phyloP scores from a whole-genome alignment of 495 filamentous ascomycete species.

The Aspergillus funiculosus region DNA sequence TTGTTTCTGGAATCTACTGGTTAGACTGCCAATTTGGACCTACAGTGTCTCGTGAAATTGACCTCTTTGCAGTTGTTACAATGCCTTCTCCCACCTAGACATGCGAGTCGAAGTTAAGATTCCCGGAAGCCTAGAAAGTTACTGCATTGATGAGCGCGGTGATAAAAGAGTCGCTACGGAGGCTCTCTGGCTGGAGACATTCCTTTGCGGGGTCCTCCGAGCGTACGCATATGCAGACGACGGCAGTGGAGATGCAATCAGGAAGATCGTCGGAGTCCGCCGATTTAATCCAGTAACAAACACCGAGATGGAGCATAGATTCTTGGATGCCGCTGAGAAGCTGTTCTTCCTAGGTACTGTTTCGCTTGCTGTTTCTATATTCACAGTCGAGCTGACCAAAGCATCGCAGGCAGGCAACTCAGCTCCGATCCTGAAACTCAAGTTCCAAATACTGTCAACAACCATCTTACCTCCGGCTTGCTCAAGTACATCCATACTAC shows the following conservation, averaged over 20 bases:
- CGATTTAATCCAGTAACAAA: slow-evolving; percentile 97
- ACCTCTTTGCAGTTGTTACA: slow-evolving; percentile 72
- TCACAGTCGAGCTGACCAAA: slow-evolving; percentile 20
- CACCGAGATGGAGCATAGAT: slow-evolving; percentile 94
- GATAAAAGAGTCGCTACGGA: slow-evolving; percentile 90
- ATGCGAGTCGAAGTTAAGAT: slow-evolving; percentile 98
- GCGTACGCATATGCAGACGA: slow-evolving; percentile 96
- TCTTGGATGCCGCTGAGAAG: slow-evolving; percentile 89
- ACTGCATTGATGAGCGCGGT: slow-evolving; percentile 93
- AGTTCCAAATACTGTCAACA: slow-evolving; percentile 94
- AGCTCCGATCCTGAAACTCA: slow-evolving; percentile 97
- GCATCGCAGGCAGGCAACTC: slow-evolving; percentile 74
- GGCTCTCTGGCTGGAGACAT: slow-evolving; percentile 93
- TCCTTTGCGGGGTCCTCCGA: slow-evolving; percentile 85
- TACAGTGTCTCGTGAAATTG: slow-evolving; percentile 18
- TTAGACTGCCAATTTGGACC: slow-evolving; percentile 32
- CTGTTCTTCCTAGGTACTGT: slow-evolving; percentile 83
- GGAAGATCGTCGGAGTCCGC: slow-evolving; percentile 87
- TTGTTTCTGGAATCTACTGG: slow-evolving; percentile 92
- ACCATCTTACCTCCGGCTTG: slow-evolving; percentile 85
- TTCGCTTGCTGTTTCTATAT: background rate
- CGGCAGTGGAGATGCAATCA: slow-evolving; percentile 82
- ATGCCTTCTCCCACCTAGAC: slow-evolving; percentile 96
- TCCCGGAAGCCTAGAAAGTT: slow-evolving; percentile 88
- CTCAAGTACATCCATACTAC: slow-evolving; percentile 97